These are phyloP conservation scores for Colletotrichum orbiculare DNA, from an alignment of 2,329 filamentous ascomycete genomes.

Conservation along the genomic window DNA sequence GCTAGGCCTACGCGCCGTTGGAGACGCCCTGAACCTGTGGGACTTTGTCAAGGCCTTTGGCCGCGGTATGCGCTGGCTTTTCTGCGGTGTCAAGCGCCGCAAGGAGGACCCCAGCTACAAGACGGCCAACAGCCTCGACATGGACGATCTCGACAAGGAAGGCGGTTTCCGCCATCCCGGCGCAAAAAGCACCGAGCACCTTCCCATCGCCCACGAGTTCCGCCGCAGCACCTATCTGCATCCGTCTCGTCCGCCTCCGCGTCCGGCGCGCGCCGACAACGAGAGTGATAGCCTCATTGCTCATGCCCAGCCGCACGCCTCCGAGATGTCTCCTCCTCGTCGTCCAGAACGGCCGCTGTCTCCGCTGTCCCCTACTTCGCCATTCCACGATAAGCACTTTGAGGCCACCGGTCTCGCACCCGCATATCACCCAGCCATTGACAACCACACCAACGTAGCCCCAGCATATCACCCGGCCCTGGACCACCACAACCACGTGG, in stretches of 20 bases:
- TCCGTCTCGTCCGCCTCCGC: constrained; percentile 38
- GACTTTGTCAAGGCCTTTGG: constrained; percentile 85
- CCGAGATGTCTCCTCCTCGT: constrained; percentile 28
- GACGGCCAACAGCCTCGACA: constrained; percentile 49
- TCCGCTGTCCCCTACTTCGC: constrained; percentile 24
- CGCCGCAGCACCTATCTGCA: constrained; percentile 45
- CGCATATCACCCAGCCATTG: constrained; percentile 5
- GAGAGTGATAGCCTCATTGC: constrained; percentile 59
- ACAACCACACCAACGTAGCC: not conserved
- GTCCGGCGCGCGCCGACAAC: constrained; percentile 40
- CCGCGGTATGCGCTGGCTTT: constrained; percentile 82
- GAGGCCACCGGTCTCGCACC: constrained; percentile 18
- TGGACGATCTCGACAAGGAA: constrained; percentile 50
- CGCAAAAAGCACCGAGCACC: constrained; percentile 50
- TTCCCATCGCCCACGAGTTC: constrained; percentile 53
- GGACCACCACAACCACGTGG: too few relatives aligned
- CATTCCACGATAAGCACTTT: constrained; percentile 27
- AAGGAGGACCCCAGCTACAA: constrained; percentile 64
- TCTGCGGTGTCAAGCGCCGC: constrained; percentile 75
- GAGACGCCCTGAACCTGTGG: constrained; percentile 82
- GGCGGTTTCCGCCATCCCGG: constrained; percentile 41
- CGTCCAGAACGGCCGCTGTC: constrained; percentile 20
- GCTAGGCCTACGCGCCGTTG: constrained; percentile 72
- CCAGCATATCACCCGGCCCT: constrained; percentile 1
- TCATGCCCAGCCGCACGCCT: constrained; percentile 43